Conservation (phyloP, 139 green algal species). For the Bryopsis sp. region DNA sequence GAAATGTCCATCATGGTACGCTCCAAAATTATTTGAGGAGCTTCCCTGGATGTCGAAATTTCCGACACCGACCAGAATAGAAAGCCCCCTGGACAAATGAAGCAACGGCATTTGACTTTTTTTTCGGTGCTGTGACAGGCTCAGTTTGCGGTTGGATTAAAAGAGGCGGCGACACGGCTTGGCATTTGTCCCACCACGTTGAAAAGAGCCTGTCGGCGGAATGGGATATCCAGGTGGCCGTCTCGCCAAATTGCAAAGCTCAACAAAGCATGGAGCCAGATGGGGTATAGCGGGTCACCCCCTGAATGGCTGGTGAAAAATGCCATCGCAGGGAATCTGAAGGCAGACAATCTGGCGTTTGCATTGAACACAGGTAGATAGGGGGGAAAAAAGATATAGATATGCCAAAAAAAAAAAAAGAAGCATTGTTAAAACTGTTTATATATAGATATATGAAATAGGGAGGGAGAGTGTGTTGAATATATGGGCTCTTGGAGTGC, state of each 20-base stretch:
- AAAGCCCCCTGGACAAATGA: no score
- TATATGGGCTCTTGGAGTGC: no score
- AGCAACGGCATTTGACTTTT: no score
- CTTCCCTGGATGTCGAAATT: no score
- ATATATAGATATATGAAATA: no score
- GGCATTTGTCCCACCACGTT: slow-evolving; percentile 87
- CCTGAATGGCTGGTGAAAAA: slow-evolving; percentile 10
- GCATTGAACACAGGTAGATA: not conserved
- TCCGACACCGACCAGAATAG: no score
- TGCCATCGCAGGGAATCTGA: slow-evolving; percentile 13
- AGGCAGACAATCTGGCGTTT: slow-evolving; percentile 9
- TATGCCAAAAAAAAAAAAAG: no score
- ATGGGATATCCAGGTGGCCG: slow-evolving; percentile 80
- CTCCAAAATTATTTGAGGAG: no score
- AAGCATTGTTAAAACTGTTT: no score
- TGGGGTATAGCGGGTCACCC: slow-evolving; percentile 16
- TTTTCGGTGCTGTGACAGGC: slow-evolving; percentile 32
- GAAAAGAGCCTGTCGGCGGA: slow-evolving; percentile 69
- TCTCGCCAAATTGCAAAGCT: slow-evolving; percentile 38
- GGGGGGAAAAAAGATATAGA: no score
- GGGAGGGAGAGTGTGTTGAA: no score
- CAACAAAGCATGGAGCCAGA: slow-evolving; percentile 27
- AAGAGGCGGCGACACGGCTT: slow-evolving; percentile 69
- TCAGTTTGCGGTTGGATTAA: slow-evolving; percentile 76
- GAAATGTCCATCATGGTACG: no score